A percentile compares a stretch with the other conserved stretches of the same genome.
Evolutionary conservation across 345 rosid species (phyloP).

Genomic region (Cardamine resedifolia): DNA sequence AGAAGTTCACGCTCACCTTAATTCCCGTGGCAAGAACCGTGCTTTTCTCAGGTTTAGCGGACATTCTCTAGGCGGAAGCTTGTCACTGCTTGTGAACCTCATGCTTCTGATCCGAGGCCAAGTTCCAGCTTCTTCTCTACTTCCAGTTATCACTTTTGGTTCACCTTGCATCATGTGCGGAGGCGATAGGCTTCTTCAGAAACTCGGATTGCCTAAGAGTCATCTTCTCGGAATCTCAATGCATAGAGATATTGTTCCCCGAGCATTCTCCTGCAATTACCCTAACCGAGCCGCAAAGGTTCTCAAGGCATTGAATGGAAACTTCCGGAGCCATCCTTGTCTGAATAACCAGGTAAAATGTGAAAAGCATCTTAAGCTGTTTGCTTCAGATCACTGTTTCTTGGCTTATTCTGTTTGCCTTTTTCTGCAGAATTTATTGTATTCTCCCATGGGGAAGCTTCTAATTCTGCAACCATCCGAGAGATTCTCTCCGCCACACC

Average conservation of each 20-base stretch:
- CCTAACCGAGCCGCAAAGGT: slow-evolving; percentile 75
- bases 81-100: slow-evolving; percentile 78
- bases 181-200: slow-evolving; percentile 72
- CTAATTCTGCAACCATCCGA: slow-evolving; percentile 91
- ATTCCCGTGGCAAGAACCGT: slow-evolving; percentile 52
- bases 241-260: slow-evolving; percentile 97
- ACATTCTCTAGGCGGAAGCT: slow-evolving; percentile 97
- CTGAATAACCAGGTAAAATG: slow-evolving; percentile 68
- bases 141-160: slow-evolving; percentile 91
- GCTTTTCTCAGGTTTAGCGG: slow-evolving; percentile 90
- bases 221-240: slow-evolving; percentile 72
- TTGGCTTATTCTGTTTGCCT: slow-evolving; percentile 4
- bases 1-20: slow-evolving; percentile 70
- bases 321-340: slow-evolving; percentile 84
- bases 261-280: slow-evolving; percentile 93
- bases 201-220: slow-evolving; percentile 74
- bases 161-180: slow-evolving; percentile 96
- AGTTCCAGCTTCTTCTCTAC: slow-evolving; percentile 71
- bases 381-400: slow-evolving; percentile 2
- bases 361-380: slow-evolving; percentile 7
- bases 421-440: slow-evolving; percentile 62
- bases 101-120: slow-evolving; percentile 86
- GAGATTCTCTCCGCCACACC: slow-evolving; percentile 79
- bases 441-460: slow-evolving; percentile 94
- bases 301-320: slow-evolving; percentile 85